phyloP scores from a whole-genome alignment of 768 basidiomycete genomes.

The Boletellus emodensis region DNA sequence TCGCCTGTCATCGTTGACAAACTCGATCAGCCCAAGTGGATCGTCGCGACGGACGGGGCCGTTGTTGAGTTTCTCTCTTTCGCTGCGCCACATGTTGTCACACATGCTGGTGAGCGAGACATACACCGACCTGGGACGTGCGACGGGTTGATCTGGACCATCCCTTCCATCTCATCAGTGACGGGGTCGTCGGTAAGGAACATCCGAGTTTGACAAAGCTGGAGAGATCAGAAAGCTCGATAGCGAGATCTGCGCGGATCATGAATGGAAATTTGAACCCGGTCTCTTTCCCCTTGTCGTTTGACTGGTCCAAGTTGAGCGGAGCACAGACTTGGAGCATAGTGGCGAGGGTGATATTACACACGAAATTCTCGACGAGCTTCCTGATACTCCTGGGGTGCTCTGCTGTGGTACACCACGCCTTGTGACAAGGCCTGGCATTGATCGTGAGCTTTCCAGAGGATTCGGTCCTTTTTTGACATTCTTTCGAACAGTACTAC shows the following conservation, averaged over 20 bases:
- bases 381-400: background rate
- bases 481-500: too few species aligned
- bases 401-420: conserved; percentile 2
- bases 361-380: background rate
- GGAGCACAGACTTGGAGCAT: background rate
- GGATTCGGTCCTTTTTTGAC: background rate
- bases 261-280: background rate
- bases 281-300: background rate
- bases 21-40: background rate
- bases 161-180: background rate
- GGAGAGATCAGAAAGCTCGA: background rate
- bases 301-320: background rate
- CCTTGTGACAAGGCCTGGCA: background rate
- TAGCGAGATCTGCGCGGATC: too few species aligned
- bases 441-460: conserved; percentile 5
- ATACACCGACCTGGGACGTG: background rate
- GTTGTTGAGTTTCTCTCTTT: background rate
- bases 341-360: background rate
- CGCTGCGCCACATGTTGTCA: background rate
- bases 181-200: background rate
- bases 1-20: background rate
- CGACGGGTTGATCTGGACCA: background rate
- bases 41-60: background rate
- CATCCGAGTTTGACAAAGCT: background rate
- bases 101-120: background rate